Evolutionary conservation across 306 rosid genomes (phyloP), one percentile per base, ranked within the genome.

Genomic region (Inga laurina): DNA sequence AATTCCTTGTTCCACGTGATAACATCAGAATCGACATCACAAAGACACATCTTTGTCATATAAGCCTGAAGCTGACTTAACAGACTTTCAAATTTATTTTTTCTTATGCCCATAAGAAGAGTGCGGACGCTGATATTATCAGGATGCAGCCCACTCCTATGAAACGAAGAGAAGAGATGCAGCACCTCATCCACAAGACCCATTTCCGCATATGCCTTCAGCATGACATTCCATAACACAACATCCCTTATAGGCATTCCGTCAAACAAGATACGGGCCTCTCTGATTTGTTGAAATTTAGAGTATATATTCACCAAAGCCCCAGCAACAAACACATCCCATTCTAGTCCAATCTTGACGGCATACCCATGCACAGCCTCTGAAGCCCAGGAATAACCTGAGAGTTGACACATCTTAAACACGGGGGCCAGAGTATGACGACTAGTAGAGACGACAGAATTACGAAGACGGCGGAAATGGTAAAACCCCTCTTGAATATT

Each of bases 301-400:
- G 67, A 10, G 67, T 61, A 61, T 61, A 61, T 61, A 61, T 61
- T 61, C 35, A 61, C 67, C 67, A 61, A 24, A 10, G 67, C 67
- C 18, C 67, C 67, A 24, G 67, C 67, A 22, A 61, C 67, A 61
- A 61, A 61, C 35, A 61, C 67, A 61, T 61, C 67, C 67, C 67
- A 61, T 24, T 61, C 35, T 10, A 61, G 16, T 24, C 67, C 67
- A 61, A 61, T 24, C 67, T 61, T 61, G 34, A 61, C 7, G 7
- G 67, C 67, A 61, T 61, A 61, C 67, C 67, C 67, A 61, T 61
- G 67, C 32, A 61, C 35, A 61, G 67, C 67, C 67, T 61, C 35
- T 22, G 67, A 61, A 24, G 67, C 67, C 67, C 67, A 61, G 32
- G 35, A 22, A 61, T 61, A 61, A 61, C 67, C 67, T 24, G 67